phyloP scores from a whole-genome alignment of 2,329 filamentous ascomycete species.

The Exophiala dermatitidis region DNA sequence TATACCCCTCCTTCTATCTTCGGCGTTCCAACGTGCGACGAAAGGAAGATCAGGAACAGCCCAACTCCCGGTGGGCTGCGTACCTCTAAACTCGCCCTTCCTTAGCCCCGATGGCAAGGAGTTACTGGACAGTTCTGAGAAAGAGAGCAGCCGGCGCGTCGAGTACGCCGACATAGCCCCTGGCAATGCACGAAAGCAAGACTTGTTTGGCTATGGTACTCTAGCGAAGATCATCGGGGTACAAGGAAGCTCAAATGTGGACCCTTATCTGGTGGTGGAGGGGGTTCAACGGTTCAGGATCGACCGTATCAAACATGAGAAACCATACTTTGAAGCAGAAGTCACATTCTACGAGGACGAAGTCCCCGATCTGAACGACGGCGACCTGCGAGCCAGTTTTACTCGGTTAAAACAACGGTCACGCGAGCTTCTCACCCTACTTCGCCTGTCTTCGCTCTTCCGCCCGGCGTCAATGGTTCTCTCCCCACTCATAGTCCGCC shows the following conservation, averaged over 20 bases:
- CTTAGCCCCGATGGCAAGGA: constrained; percentile 68
- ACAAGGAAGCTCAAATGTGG: constrained; percentile 64
- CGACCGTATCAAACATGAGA: constrained; percentile 66
- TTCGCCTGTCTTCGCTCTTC: constrained; percentile 78
- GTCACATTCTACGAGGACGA: constrained; percentile 62
- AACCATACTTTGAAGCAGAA: constrained; percentile 79
- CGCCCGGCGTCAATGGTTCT: constrained; percentile 62
- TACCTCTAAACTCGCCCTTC: constrained; percentile 71
- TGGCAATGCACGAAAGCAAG: constrained; percentile 55
- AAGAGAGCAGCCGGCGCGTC: constrained; percentile 33
- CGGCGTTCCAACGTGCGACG: constrained; percentile 70
- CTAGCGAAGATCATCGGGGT: constrained; percentile 71
- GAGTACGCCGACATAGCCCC: constrained; percentile 46
- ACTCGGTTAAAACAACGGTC: constrained; percentile 74
- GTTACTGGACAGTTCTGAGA: constrained; percentile 59
- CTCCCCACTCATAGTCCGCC: constrained; percentile 75
- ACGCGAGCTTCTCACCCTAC: constrained; percentile 73
- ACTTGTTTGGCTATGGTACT: constrained; percentile 77
- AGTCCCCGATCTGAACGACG: constrained; percentile 47
- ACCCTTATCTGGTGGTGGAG: constrained; percentile 80
- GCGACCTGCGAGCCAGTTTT: constrained; percentile 64
- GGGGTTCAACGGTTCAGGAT: constrained; percentile 71
- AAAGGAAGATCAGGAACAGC: constrained; percentile 56
- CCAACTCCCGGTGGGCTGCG: constrained; percentile 73
- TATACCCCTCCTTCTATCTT: constrained; percentile 77